Conservation (phyloP, 2,329 filamentous ascomycete species). For the Tolypocladium paradoxum region DNA sequence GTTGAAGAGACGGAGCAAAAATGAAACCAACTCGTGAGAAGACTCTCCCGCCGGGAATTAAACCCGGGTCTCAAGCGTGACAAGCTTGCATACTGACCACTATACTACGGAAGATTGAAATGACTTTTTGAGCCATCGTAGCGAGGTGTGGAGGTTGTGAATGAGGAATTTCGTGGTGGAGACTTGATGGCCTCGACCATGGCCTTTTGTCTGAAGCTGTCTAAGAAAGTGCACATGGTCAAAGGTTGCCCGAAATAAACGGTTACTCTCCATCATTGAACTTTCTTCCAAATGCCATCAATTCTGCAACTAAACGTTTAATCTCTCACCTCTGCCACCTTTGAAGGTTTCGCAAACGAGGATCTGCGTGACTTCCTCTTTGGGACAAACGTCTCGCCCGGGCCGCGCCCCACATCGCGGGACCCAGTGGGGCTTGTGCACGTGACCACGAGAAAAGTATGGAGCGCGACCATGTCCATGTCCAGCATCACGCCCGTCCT, state of each 20-base stretch:
- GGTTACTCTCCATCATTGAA: too few relatives aligned
- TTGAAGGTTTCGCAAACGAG: neutral
- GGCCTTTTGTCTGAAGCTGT: too few relatives aligned
- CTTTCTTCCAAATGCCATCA: too few relatives aligned
- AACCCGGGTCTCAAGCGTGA: conserved; percentile 5
- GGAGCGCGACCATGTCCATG: neutral
- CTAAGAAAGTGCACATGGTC: neutral
- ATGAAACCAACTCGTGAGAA: neutral
- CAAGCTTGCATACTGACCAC: conserved; percentile 5
- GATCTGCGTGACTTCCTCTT: neutral
- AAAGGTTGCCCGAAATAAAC: too few relatives aligned
- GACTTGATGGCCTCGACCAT: too few relatives aligned
- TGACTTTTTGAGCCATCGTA: conserved; percentile 1
- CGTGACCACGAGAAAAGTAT: neutral
- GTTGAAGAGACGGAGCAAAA: too few relatives aligned
- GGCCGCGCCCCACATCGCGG: neutral
- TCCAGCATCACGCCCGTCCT: neutral
- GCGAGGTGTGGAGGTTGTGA: neutral
- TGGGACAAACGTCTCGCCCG: neutral
- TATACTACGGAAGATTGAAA: conserved; percentile 3
- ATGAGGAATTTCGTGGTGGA: neutral
- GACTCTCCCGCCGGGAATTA: conserved; percentile 5
- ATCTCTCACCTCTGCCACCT: too few relatives aligned
- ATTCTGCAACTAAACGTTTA: too few relatives aligned
- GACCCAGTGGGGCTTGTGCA: neutral